Evolutionary conservation across 495 filamentous ascomycete species (phyloP), one percentile per base, ranked within the genome.

Genomic region (Evernia prunastri): DNA sequence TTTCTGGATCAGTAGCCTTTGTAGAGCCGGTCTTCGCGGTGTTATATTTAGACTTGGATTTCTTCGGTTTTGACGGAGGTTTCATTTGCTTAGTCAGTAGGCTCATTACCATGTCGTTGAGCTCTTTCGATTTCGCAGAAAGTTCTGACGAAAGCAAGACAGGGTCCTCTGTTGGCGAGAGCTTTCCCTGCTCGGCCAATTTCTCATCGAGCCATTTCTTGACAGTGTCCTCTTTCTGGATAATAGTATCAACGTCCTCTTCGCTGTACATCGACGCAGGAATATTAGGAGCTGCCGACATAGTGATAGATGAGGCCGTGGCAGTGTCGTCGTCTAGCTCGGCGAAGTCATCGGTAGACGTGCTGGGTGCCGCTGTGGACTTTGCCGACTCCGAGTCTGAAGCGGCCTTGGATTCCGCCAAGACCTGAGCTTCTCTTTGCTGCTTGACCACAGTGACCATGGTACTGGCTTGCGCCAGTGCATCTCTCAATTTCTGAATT

Each of bases 81-180:
- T 73, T 77, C 66, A 89, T 84, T 67, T 82, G 84, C 78, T 82
- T 85, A 79, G 84, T 83, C 43, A 89, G 77, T 29, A 91, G 74
- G 25, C 84, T 81, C 73, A 85, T 79, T 35, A 86, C 80, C 1
- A 79, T 81, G 58, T 84, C 80, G 70, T 85, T 82, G 31, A 92
- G 75, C 73, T 84, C 78, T 68, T 85, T 80, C 11, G 83, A 76
- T 70, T 83, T 83, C 17, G 79, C 77, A 6, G 70, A 66, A n/a
- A 92, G 69, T 27, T 90, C 89, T 69, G 82, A 84, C 66, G 79
- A 71, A 33, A 81, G 69, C 4, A 91, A 72, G 8, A 84, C 82
- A 0, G 89, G 86, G 60, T 90, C 83, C 25, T 86, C 84, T 31
- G 81, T 81, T 11, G 71, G 71, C 20, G 78, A 74, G n/a, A 89